phyloP scores from a whole-genome alignment of 805 yeast genomes.

The Teunomyces lycoperdinae region DNA sequence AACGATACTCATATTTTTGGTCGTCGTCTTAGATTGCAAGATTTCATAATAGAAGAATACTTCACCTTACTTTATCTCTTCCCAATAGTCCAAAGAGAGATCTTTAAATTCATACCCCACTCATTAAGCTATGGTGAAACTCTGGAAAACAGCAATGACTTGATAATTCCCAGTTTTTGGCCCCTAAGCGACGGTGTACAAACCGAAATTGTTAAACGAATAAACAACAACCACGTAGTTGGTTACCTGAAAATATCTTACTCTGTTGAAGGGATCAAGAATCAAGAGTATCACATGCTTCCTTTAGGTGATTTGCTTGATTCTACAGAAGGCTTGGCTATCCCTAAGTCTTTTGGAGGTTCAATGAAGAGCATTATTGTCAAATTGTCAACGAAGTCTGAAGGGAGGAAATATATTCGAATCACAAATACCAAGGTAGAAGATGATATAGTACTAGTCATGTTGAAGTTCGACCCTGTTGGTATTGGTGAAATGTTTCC shows the following conservation, averaged over 20 bases:
- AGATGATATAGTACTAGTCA: constrained; percentile 14
- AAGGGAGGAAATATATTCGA: not conserved
- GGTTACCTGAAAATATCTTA: not conserved
- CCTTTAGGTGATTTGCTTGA: no score
- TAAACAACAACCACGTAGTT: constrained; percentile 2
- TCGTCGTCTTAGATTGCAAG: constrained; percentile 14
- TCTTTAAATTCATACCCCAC: constrained; percentile 25
- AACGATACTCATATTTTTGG: constrained; percentile 22
- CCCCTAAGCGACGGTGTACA: not conserved
- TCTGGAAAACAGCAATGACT: not conserved
- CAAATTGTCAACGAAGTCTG: constrained; percentile 8
- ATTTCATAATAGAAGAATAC: constrained; percentile 26
- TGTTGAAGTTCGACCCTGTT: constrained; percentile 16
- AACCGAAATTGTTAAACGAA: not conserved
- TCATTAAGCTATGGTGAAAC: constrained; percentile 26
- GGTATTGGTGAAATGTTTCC: constrained; percentile 11
- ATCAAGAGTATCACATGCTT: not conserved
- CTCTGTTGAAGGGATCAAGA: not conserved
- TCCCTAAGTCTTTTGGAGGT: constrained; percentile 8
- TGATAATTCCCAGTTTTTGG: not conserved
- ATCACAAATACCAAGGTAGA: constrained; percentile 13
- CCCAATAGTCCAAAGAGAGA: constrained; percentile 23
- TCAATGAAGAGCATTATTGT: constrained; percentile 12
- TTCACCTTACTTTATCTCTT: constrained; percentile 28
- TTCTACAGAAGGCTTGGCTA: not conserved